Conservation (phyloP, 169 alveolate species). For the Cryptosporidium canis region DNA sequence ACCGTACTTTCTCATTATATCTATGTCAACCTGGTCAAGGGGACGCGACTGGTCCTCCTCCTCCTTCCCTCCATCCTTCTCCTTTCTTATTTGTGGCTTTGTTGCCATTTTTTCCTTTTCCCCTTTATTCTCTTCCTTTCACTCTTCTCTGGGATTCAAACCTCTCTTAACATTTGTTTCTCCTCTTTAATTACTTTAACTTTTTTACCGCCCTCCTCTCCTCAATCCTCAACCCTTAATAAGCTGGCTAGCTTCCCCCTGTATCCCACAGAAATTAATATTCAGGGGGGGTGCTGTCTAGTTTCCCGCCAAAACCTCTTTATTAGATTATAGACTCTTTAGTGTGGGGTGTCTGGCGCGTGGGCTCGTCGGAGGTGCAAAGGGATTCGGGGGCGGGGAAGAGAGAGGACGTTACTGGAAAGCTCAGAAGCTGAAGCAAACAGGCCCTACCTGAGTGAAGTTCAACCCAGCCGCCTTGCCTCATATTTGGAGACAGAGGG, state of each 20-base stretch:
- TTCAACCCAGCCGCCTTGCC: no score
- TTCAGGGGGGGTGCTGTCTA: neutral
- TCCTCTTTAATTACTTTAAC: neutral
- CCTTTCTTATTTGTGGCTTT: neutral
- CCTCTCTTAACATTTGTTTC: neutral
- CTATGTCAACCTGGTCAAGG: conserved; percentile 86
- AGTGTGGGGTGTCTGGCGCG: neutral
- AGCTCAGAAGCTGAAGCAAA: neutral
- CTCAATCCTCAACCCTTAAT: neutral
- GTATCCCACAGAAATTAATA: neutral
- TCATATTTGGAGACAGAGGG: no score
- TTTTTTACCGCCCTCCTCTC: neutral
- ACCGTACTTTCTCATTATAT: conserved; percentile 86
- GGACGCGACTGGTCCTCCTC: conserved; percentile 66
- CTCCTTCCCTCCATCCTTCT: neutral
- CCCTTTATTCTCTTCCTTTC: neutral
- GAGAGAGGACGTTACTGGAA: neutral
- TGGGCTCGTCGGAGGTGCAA: neutral
- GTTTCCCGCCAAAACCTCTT: neutral
- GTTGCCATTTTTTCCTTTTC: conserved; percentile 41
- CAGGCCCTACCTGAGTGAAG: no score
- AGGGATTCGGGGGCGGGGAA: neutral
- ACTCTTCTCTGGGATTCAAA: neutral
- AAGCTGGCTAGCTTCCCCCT: neutral
- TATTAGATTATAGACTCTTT: neutral